Conservation (phyloP, 176 grass and related monocot genomes). For the Poa pratensis region DNA sequence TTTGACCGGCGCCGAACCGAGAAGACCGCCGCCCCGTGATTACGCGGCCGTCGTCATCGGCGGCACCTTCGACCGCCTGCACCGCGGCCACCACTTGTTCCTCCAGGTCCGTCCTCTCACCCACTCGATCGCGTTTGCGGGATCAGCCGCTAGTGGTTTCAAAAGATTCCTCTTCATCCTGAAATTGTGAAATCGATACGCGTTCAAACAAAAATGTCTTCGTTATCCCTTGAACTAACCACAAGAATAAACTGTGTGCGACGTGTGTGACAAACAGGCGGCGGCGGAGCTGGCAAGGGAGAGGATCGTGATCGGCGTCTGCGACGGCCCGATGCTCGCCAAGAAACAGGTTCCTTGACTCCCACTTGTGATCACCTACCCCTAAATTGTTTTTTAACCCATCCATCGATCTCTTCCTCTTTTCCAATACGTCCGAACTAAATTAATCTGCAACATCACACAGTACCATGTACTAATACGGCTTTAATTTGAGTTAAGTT, state of each 20-base stretch:
- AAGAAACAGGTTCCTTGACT: slow-evolving; percentile 73
- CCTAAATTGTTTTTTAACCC: background rate
- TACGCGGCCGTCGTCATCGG: slow-evolving; percentile 77
- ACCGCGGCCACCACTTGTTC: slow-evolving; percentile 88
- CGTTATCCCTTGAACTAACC: background rate
- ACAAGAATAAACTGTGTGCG: background rate
- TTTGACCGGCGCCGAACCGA: background rate
- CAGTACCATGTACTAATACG: background rate
- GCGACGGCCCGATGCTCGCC: slow-evolving; percentile 91
- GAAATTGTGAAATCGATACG: background rate
- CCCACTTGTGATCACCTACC: background rate
- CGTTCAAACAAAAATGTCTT: background rate
- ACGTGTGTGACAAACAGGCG: slow-evolving; percentile 52
- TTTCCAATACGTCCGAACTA: no score
- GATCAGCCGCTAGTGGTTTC: background rate
- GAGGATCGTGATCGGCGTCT: slow-evolving; percentile 78
- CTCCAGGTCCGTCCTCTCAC: slow-evolving; percentile 49
- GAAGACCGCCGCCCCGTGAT: background rate
- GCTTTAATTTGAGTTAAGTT: background rate
- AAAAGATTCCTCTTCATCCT: background rate
- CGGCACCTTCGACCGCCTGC: slow-evolving; percentile 89
- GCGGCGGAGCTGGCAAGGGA: slow-evolving; percentile 71
- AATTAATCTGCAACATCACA: background rate
- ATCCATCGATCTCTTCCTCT: background rate
- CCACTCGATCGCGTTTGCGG: background rate